Base-by-base conservation (phyloP, 2,329 filamentous ascomycete species). In the Fonsecaea pugnacius region DNA sequence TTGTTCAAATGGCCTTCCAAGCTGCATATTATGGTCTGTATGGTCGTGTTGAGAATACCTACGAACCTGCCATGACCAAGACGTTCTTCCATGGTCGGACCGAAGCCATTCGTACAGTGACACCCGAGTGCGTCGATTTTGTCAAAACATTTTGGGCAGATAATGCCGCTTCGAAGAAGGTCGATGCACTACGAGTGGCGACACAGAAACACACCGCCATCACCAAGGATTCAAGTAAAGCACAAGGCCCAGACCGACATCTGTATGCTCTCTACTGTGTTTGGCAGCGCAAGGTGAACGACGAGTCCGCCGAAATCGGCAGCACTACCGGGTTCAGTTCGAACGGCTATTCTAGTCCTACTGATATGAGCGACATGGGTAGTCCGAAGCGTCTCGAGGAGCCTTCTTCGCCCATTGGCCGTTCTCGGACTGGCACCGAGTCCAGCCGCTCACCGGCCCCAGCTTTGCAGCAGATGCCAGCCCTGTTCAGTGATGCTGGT, bases 51-150 rank as follows among this genome's bases (percentile, higher is more conserved):
- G 95, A 98, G 77, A 96, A 92, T 74, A 95, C 93, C 0, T 99
- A 99, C 75, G 95, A 99, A 77, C 95, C 95, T 7, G 94, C 95
- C 48, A 98, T 99, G 95, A 99, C 95, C 58, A 99, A 99, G 77
- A 82, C 90, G 64, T 99, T 87, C 78, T 86, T 96, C 65, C 95
- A 98, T 75, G 95, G 95, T 10, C 90, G 95, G 52, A 99, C 95
- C 0, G 95, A 99, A 78, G 94, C 95, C 4, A 90, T 99, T 69
- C 87, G 95, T 52, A 88, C 91, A 0, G 94, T 96, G 1, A 92
- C 92, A 0, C 84, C 87, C 0, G 92, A 89, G 0, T 63, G 65
- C 24, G 85, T 92, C n/a, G 84, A 93, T 59, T 99, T 97, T 73
- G 89, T 98, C 7, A 91, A 91, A 75, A 91, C 89, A 0, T 98